Evolutionary conservation across 768 basidiomycete genomes (phyloP).

Genomic region (Termitomyces titanicus): DNA sequence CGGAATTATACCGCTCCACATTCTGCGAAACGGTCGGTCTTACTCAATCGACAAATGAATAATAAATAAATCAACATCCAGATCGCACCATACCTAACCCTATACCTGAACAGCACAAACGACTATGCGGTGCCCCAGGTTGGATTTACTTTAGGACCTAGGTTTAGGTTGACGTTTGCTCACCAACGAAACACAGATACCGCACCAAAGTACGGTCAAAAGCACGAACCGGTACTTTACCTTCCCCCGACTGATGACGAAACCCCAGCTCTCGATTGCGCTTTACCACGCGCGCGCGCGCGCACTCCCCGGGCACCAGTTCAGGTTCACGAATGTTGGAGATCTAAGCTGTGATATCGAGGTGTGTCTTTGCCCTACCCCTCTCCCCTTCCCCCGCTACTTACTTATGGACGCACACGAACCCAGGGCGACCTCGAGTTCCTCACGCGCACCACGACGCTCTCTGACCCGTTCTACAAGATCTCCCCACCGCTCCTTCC

Average conservation of each 20-base stretch:
- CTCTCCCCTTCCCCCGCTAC: no score
- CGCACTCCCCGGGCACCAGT: no score
- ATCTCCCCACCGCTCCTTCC: conserved; percentile 46
- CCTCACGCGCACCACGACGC: conserved; percentile 76
- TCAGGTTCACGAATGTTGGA: conserved; percentile 73
- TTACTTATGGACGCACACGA: no score
- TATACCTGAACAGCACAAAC: conserved; percentile 82
- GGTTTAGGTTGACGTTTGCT: no score
- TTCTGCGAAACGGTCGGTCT: conserved; percentile 64
- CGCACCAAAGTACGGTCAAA: no score
- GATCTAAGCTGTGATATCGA: conserved; percentile 88
- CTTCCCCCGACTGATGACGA: conserved; percentile 80
- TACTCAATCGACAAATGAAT: no score
- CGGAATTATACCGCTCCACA: conserved; percentile 58
- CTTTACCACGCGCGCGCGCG: conserved; percentile 36
- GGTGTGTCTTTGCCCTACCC: conserved; percentile 30
- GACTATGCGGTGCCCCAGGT: no score
- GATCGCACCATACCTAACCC: conserved; percentile 83
- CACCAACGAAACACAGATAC: no score
- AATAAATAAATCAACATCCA: no score
- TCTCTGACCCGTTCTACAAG: conserved; percentile 71
- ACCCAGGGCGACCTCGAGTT: conserved; percentile 84
- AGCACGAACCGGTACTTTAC: conserved; percentile 81
- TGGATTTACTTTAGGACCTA: no score
- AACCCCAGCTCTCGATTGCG: conserved; percentile 54